A percentile compares a stretch with the other conserved stretches of the same genome.
Conservation (phyloP, 2,329 filamentous ascomycete genomes). For the Epichloe typhina region DNA sequence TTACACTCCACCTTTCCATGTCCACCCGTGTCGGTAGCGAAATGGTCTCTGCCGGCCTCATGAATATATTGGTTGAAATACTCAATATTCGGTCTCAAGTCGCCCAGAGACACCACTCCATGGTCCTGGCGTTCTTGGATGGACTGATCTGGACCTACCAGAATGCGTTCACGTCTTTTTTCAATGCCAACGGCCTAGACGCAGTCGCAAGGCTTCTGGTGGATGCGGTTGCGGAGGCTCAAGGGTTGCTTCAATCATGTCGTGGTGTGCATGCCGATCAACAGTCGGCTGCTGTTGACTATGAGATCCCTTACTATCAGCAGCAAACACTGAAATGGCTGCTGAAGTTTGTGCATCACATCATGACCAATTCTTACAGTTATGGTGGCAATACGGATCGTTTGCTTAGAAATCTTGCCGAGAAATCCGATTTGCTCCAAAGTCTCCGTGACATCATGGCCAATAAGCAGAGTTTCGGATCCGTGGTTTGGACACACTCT, state of each 20-base stretch:
- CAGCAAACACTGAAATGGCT: constrained; percentile 89
- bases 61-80: constrained; percentile 82
- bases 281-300: constrained; percentile 79
- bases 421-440: constrained; percentile 72
- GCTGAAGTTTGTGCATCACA: constrained; percentile 90
- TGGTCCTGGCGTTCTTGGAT: constrained; percentile 78
- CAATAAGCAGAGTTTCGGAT: constrained; percentile 69
- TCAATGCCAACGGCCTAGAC: constrained; percentile 72
- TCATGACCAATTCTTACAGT: constrained; percentile 66
- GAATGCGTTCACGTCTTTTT: constrained; percentile 77
- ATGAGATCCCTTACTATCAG: constrained; percentile 82
- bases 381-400: constrained; percentile 75
- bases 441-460: constrained; percentile 72
- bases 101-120: constrained; percentile 72
- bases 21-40: constrained; percentile 64
- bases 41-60: constrained; percentile 76
- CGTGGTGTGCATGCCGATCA: constrained; percentile 54
- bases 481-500: constrained; percentile 89
- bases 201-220: constrained; percentile 80
- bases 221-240: constrained; percentile 60
- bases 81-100: constrained; percentile 69
- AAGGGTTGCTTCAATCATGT: constrained; percentile 51
- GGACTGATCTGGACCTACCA: constrained; percentile 75
- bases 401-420: constrained; percentile 81
- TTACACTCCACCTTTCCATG: constrained; percentile 69